Conservation (phyloP, 2,329 filamentous ascomycete genomes). For the Trichoderma oligosporum region DNA sequence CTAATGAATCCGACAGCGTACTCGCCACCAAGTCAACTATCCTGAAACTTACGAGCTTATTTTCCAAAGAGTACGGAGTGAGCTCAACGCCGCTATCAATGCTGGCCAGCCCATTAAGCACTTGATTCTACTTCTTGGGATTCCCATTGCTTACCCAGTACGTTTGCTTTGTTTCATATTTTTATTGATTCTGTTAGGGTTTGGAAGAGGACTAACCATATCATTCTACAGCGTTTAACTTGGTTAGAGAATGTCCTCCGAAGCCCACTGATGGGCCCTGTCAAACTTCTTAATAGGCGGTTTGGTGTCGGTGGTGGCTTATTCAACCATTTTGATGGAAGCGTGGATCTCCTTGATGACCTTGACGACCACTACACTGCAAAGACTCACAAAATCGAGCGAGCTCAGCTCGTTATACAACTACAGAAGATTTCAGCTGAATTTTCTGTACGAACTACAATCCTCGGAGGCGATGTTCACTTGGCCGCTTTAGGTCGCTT, state of each 20-base stretch:
- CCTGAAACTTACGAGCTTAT: conserved; percentile 83
- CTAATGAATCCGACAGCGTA: conserved; percentile 53
- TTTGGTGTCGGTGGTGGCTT: conserved; percentile 81
- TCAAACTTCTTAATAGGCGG: conserved; percentile 84
- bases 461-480: conserved; percentile 91
- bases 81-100: conserved; percentile 65
- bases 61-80: conserved; percentile 69
- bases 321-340: conserved; percentile 93
- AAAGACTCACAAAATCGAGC: conserved; percentile 84
- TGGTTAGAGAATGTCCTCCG: conserved; percentile 92
- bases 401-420: conserved; percentile 70
- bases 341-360: conserved; percentile 86
- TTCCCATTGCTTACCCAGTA: conserved; percentile 80
- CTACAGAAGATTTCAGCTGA: conserved; percentile 80
- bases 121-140: conserved; percentile 79
- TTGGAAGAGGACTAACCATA: not conserved
- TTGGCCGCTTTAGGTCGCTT: conserved; percentile 89
- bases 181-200: too few species aligned
- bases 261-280: conserved; percentile 80
- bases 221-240: conserved; percentile 62
- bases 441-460: conserved; percentile 85
- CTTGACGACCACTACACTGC: conserved; percentile 96
- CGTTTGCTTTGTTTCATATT: conserved; percentile 35
- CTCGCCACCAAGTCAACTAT: conserved; percentile 91
- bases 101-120: conserved; percentile 79